These are phyloP conservation scores for Ceratonia siliqua DNA, from an alignment of 306 rosid genomes.

Conservation along the genomic window DNA sequence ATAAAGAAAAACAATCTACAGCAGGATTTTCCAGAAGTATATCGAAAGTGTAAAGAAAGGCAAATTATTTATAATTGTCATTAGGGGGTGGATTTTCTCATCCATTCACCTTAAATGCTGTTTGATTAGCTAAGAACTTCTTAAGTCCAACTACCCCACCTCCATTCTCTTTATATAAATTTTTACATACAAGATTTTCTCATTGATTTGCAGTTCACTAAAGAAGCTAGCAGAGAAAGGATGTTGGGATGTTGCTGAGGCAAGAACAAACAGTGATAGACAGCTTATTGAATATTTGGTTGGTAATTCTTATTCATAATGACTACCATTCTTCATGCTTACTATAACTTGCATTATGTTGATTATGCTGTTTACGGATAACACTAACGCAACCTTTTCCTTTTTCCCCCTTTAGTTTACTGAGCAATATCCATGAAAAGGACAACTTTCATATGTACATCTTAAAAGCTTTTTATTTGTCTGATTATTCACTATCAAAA, in stretches of 20 bases:
- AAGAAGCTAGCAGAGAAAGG: conserved; percentile 93
- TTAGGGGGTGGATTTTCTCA: conserved; percentile 17
- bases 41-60: conserved; percentile 85
- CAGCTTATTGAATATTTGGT: conserved; percentile 94
- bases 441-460: not conserved
- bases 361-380: conserved; percentile 11
- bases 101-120: not conserved
- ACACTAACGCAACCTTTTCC: conserved; percentile 1
- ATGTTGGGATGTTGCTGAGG: conserved; percentile 98
- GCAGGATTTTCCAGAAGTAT: conserved; percentile 78
- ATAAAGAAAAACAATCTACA: conserved; percentile 75
- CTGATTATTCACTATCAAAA: conserved; percentile 13
- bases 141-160: conserved; percentile 12
- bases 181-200: conserved; percentile 27
- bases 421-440: not conserved
- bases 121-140: conserved; percentile 32
- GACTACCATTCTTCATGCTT: conserved; percentile 16
- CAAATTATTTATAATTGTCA: conserved; percentile 33
- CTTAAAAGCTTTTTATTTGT: conserved; percentile 8
- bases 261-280: conserved; percentile 60
- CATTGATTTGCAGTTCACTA: conserved; percentile 60
- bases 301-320: conserved; percentile 39
- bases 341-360: conserved; percentile 14
- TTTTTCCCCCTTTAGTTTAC: not conserved
- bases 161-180: not conserved